A percentile compares a stretch with the other conserved stretches of the same genome.
These are phyloP conservation scores for Poronia punctata DNA, from an alignment of 495 filamentous ascomycete genomes.

Conservation along the genomic window DNA sequence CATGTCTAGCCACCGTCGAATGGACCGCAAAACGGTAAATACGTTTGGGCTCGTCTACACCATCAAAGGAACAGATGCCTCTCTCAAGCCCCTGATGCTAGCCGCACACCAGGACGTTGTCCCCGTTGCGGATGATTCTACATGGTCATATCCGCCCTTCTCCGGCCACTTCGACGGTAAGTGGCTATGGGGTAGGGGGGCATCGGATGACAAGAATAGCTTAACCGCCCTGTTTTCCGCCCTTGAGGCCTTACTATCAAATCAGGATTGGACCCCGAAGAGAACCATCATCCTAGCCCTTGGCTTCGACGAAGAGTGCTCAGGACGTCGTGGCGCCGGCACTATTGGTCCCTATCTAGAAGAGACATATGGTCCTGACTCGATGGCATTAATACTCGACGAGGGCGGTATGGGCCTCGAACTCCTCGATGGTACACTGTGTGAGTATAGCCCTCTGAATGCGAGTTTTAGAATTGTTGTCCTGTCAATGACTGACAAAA, in stretches of 20 bases:
- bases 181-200: constrained; percentile 56
- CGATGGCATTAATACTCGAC: constrained; percentile 55
- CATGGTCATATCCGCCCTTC: constrained; percentile 60
- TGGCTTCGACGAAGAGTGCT: constrained; percentile 62
- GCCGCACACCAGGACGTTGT: constrained; percentile 64
- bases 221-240: constrained; percentile 55
- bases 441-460: too few relatives aligned
- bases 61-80: constrained; percentile 44
- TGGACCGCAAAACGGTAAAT: constrained; percentile 48
- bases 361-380: constrained; percentile 47
- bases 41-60: constrained; percentile 55
- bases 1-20: constrained; percentile 23
- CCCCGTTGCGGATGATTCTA: constrained; percentile 48
- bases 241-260: constrained; percentile 48
- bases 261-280: constrained; percentile 47
- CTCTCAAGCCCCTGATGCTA: constrained; percentile 53
- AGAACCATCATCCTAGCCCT: constrained; percentile 56
- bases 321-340: constrained; percentile 51
- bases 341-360: constrained; percentile 44
- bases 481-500: constrained; percentile 10
- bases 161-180: constrained; percentile 54
- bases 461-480: constrained; percentile 11
- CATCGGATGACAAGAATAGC: constrained; percentile 61
- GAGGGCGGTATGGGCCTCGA: constrained; percentile 51
- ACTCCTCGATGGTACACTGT: constrained; percentile 30